These are phyloP conservation scores for Crassisporium funariophilum DNA, from an alignment of 768 basidiomycete genomes.

Conservation along the genomic window DNA sequence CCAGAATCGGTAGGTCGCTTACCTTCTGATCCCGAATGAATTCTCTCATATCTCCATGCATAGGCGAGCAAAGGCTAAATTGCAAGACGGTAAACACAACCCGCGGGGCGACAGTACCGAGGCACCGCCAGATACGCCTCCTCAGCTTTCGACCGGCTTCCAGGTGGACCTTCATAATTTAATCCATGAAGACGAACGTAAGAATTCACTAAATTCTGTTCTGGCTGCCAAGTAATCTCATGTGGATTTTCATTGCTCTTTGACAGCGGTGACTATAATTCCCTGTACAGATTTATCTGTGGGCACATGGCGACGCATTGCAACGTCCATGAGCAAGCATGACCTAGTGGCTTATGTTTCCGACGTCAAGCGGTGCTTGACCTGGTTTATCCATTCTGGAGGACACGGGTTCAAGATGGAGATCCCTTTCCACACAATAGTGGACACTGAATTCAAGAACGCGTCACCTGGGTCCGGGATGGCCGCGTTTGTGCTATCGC, in stretches of 20 bases:
- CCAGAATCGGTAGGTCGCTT: conserved; percentile 66
- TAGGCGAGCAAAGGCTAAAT: conserved; percentile 83
- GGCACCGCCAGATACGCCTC: conserved; percentile 49
- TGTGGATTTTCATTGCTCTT: background rate
- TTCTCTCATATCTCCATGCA: conserved; percentile 7
- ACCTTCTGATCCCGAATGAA: conserved; percentile 1
- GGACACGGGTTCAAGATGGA: conserved; percentile 87
- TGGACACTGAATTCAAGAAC: conserved; percentile 57
- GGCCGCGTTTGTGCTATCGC: conserved; percentile 65
- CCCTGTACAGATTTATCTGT: conserved; percentile 75
- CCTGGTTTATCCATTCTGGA: conserved; percentile 77
- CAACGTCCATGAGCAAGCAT: conserved; percentile 51
- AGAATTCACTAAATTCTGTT: conserved; percentile 31
- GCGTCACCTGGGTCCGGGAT: conserved; percentile 56
- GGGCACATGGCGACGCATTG: conserved; percentile 78
- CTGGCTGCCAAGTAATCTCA: background rate
- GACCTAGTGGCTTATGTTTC: conserved; percentile 80
- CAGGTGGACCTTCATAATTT: conserved; percentile 63
- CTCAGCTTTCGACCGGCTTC: conserved; percentile 51
- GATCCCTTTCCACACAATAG: conserved; percentile 66
- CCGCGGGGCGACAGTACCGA: conserved; percentile 32
- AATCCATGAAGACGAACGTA: conserved; percentile 82
- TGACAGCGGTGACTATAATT: conserved; percentile 70
- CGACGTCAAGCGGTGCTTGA: conserved; percentile 63
- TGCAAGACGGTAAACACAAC: conserved; percentile 57